Conservation (phyloP, 2,329 filamentous ascomycete species). For the Xenoacremonium recifei region DNA sequence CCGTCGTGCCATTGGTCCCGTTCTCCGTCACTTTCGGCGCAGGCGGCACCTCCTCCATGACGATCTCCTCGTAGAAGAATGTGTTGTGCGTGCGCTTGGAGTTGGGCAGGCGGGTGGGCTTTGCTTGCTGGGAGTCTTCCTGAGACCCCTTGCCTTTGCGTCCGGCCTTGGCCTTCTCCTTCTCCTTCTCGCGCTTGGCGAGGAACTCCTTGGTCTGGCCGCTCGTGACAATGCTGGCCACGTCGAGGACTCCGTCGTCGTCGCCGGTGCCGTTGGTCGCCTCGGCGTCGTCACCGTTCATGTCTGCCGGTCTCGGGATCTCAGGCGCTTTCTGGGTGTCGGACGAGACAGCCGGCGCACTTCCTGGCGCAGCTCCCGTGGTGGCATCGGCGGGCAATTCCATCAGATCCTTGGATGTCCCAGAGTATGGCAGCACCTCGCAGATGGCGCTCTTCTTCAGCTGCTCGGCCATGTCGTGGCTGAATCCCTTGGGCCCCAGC, state of each 20-base stretch:
- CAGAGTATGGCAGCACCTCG: slow-evolving; percentile 61
- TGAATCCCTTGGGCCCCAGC: slow-evolving; percentile 59
- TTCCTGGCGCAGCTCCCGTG: slow-evolving; percentile 27
- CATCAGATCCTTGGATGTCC: slow-evolving; percentile 43
- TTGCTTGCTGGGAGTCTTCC: slow-evolving; percentile 54
- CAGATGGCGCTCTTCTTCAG: slow-evolving; percentile 66
- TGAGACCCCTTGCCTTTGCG: slow-evolving; percentile 49
- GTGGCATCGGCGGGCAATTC: slow-evolving; percentile 46
- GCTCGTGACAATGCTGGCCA: slow-evolving; percentile 80
- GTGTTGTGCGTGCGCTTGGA: slow-evolving; percentile 66
- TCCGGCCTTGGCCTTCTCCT: slow-evolving; percentile 58
- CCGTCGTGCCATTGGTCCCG: slow-evolving; percentile 16
- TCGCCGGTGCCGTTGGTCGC: slow-evolving; percentile 43
- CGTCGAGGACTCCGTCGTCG: slow-evolving; percentile 75
- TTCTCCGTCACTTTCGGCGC: slow-evolving; percentile 26
- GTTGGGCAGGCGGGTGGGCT: slow-evolving; percentile 65
- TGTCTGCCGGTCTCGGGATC: slow-evolving; percentile 31
- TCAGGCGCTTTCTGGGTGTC: slow-evolving; percentile 34
- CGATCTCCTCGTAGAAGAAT: slow-evolving; percentile 71
- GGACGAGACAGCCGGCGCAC: slow-evolving; percentile 22
- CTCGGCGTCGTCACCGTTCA: slow-evolving; percentile 37
- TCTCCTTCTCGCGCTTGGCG: slow-evolving; percentile 80
- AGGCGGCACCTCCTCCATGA: slow-evolving; percentile 50
- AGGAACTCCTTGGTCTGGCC: slow-evolving; percentile 81
- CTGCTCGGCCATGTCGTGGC: slow-evolving; percentile 67